Evolutionary conservation across 352 stramenopile species (phyloP).

Genomic region (Aphanomyces euteiches): DNA sequence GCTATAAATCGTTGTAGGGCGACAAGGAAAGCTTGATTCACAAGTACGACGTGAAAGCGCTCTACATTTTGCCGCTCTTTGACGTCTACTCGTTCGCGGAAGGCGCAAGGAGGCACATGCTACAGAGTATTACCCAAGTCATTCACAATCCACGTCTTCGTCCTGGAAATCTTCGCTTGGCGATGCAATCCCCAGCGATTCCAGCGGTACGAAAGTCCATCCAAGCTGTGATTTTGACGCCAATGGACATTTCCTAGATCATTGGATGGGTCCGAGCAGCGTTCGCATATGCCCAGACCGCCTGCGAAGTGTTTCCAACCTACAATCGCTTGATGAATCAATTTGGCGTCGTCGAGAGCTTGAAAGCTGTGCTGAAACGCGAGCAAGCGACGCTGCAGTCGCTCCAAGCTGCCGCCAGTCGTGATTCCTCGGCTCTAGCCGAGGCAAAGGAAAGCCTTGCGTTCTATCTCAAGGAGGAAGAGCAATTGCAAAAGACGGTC

Average conservation of each 20-base stretch:
- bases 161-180: constrained; percentile 56
- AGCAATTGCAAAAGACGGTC: constrained; percentile 46
- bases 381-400: constrained; percentile 35
- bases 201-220: constrained; percentile 32
- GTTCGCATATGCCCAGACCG: constrained; percentile 63
- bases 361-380: constrained; percentile 34
- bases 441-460: constrained; percentile 28
- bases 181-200: constrained; percentile 59
- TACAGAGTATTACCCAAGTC: constrained; percentile 59
- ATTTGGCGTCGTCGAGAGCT: constrained; percentile 50
- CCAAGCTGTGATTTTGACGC: background rate
- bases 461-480: constrained; percentile 32
- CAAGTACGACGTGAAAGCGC: constrained; percentile 66
- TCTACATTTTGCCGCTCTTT: constrained; percentile 77
- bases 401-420: constrained; percentile 32
- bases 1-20: constrained; percentile 29
- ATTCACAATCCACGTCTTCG: constrained; percentile 71
- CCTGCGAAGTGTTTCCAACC: constrained; percentile 60
- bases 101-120: constrained; percentile 50
- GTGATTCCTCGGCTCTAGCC: constrained; percentile 18
- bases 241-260: constrained; percentile 24
- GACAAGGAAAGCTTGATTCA: constrained; percentile 79
- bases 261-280: constrained; percentile 70
- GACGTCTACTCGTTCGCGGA: constrained; percentile 77
- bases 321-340: constrained; percentile 54